Conservation (phyloP, 192 early-diverging fungal species). For the Dimargaris cristalligena region DNA sequence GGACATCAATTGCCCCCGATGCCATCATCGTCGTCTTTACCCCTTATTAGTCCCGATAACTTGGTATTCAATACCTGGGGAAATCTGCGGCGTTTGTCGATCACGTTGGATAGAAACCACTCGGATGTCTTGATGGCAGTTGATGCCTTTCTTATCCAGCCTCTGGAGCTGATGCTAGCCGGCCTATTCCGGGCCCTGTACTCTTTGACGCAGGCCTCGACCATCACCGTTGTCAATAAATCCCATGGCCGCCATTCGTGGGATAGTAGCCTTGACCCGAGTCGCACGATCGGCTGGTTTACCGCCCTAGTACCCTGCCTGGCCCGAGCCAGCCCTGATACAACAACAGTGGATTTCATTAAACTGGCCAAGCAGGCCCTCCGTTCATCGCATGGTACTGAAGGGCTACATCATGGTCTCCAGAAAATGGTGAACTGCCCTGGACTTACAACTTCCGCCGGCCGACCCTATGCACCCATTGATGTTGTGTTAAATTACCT, state of each 20-base stretch:
- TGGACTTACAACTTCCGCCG: neutral
- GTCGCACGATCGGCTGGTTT: neutral
- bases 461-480: neutral
- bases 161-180: neutral
- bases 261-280: neutral
- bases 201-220: neutral
- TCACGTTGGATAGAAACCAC: no score
- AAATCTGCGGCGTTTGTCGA: neutral
- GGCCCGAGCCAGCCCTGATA: neutral
- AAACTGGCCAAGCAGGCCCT: neutral
- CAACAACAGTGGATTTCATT: neutral
- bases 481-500: neutral
- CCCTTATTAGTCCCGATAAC: neutral
- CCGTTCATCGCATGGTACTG: no score
- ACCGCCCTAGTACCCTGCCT: neutral
- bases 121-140: neutral
- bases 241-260: neutral
- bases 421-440: neutral
- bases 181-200: neutral
- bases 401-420: neutral
- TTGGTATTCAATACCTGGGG: neutral
- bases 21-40: neutral
- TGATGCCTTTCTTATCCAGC: neutral
- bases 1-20: neutral
- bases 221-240: neutral